Evolutionary conservation across 345 rosid species (phyloP), one percentile per base, ranked within the genome.

Genomic region (Moringa oleifera): DNA sequence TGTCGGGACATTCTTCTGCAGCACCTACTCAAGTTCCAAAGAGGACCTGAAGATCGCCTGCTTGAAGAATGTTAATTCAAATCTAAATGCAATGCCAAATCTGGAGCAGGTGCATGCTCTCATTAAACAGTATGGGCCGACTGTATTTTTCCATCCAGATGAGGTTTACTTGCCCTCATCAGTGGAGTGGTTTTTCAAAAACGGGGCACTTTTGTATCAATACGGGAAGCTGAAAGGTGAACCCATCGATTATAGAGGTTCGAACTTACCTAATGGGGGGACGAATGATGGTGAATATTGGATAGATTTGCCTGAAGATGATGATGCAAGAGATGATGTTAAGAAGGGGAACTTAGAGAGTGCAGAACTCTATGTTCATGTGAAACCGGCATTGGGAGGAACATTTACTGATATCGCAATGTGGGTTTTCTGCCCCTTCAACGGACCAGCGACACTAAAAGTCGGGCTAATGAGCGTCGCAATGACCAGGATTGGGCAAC

Each of bases 371-470:
- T 89, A 92, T 73, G 91, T 87, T 60, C 95, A 92, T 62, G 85
- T 87, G 37, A 92, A 92, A 67, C 98, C 96, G 57, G 91, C 87
- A 25, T 60, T 85, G 0, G 98, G 98, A 55, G 98, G 98, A 58
- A 82, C 95, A 20, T 92, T 87, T 74, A 89, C 98, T 0, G 98
- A 92, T 70, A 69, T 92, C 0, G 95, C 64, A 23, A 92, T 92
- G 96, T 89, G 98, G 98, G 71, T 89, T 24, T 92, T 89, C 69
- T 85, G 95, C 21, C 98, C 98, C 50, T 89, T 92, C 71, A 92
- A 92, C 55, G 96, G 98, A 33, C 93, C 96, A 0, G 87, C 84
- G 20, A 87, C 91, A 17, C 87, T 92, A 47, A 92, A 92, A 77
- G 65, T 89, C 36, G 98, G 95, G 47, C 19, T 78, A 13, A 67